Percentiles rank a stretch among this genome's conserved stretches.
Conservation (phyloP, 2,329 filamentous ascomycete genomes). For the Trichoderma endophyticum region DNA sequence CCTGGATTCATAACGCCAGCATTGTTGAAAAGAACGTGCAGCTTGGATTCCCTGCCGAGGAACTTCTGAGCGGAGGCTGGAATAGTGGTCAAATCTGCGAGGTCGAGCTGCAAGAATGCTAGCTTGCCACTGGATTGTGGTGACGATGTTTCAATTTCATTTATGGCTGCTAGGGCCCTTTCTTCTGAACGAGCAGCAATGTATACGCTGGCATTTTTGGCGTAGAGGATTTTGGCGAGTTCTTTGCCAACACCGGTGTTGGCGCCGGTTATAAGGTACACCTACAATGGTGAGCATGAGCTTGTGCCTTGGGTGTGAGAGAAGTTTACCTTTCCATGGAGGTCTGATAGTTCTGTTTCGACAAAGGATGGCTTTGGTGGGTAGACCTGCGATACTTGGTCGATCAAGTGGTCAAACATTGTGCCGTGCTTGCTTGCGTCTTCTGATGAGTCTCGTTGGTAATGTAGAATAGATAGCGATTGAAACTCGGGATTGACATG, state of each 20-base stretch:
- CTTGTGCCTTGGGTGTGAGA: not conserved
- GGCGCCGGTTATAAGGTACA: slow-evolving; percentile 37
- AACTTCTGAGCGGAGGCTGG: not conserved
- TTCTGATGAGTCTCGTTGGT: not conserved
- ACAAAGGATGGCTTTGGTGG: not conserved
- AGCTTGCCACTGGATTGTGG: not conserved
- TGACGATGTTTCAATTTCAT: not conserved
- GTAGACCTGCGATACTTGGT: not conserved
- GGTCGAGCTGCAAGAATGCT: not conserved
- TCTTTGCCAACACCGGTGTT: slow-evolving; percentile 47
- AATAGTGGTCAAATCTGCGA: not conserved
- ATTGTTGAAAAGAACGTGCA: not conserved
- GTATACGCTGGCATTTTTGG: slow-evolving; percentile 52
- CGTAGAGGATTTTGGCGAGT: slow-evolving; percentile 51
- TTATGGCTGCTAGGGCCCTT: not conserved
- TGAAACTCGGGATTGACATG: not conserved
- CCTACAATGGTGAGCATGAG: not conserved
- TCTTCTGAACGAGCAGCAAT: slow-evolving; percentile 44
- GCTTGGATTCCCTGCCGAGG: not conserved
- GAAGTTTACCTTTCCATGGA: not conserved
- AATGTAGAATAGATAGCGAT: not conserved
- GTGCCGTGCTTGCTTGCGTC: not conserved
- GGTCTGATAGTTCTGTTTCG: not conserved
- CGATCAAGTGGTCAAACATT: not conserved
- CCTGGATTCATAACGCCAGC: not conserved